These are phyloP conservation scores for Albizia julibrissin DNA, from an alignment of 306 rosid genomes.

Conservation along the genomic window DNA sequence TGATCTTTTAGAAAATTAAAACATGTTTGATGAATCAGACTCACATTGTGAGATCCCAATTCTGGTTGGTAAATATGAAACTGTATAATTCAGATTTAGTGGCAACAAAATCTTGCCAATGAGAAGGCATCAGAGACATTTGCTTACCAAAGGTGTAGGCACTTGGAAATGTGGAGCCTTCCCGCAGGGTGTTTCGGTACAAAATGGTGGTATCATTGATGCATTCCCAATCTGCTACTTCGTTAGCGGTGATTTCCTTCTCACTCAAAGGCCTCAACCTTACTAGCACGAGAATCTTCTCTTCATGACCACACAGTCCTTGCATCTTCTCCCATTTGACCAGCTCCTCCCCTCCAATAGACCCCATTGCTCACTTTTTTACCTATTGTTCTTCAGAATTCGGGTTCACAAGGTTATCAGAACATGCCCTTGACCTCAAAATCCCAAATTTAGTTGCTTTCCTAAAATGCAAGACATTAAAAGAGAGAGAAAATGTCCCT, in stretches of 20 bases:
- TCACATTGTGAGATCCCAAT: slow-evolving; percentile 10
- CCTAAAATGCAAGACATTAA: slow-evolving; percentile 44
- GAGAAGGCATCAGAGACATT: slow-evolving; percentile 25
- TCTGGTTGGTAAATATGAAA: slow-evolving; percentile 13
- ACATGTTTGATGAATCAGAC: slow-evolving; percentile 18
- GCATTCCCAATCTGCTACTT: slow-evolving; percentile 97
- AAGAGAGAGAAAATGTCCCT: slow-evolving; percentile 33
- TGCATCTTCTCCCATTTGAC: slow-evolving; percentile 89
- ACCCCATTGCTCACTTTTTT: slow-evolving; percentile 68
- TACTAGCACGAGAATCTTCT: slow-evolving; percentile 91
- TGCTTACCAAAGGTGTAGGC: slow-evolving; percentile 92
- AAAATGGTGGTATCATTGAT: slow-evolving; percentile 86
- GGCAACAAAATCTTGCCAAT: slow-evolving; percentile 22
- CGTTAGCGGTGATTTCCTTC: slow-evolving; percentile 69
- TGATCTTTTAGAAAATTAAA: slow-evolving; percentile 1
- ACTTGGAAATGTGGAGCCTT: slow-evolving; percentile 96
- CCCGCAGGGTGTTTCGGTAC: slow-evolving; percentile 89
- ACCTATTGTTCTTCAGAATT: slow-evolving; percentile 32
- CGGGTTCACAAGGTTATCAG: slow-evolving; percentile 39
- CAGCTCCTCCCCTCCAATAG: slow-evolving; percentile 80
- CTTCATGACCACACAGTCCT: slow-evolving; percentile 66
- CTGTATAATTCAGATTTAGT: slow-evolving; percentile 1
- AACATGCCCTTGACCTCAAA: slow-evolving; percentile 34
- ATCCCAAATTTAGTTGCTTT: slow-evolving; percentile 45
- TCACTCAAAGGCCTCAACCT: slow-evolving; percentile 90